Base-by-base conservation (phyloP, 768 basidiomycete genomes). In the Chalciporus pseudorubinellus region DNA sequence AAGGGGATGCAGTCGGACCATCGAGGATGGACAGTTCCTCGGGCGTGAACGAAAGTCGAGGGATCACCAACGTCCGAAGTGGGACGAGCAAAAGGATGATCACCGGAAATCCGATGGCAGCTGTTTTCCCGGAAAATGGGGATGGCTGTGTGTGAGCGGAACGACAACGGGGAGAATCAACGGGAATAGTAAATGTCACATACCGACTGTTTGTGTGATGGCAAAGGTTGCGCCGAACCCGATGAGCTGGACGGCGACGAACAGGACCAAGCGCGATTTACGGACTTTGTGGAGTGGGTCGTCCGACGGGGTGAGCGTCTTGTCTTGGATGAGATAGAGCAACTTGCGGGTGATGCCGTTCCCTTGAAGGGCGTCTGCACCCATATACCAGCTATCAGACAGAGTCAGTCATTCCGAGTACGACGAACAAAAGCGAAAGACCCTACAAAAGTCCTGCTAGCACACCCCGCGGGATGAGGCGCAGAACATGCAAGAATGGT, bases 221-320 rank as follows among this genome's bases (percentile, higher is more conserved):
- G 90, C 89, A 66, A 95, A 92, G 0, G 93, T 93, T 3, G 84
- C 84, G 0, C 86, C 92, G 59, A 97, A 98, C 3, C 86, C 91
- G 7, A 86, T 57, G 28, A 95, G 78, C 66, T 97, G 89, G 31
- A 95, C 74, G 14, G 70, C 67, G 5, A 92, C 68, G 67, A 91
- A 97, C 11, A 90, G 66, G 24, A 85, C 49, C 43, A 95, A 80
- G 24, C 88, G 76, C 0, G 83, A 84, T 61, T 81, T 87, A 54
- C 89, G 81, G 34, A 97, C 90, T 60, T 74, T 76, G 16, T 74
- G 77, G 3, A 95, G 77, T 0, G 92, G 92, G n/a, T 95, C 88
- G 50, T 77, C 59, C 2, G 67, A 60, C 2, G 83, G 74, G 0
- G 83, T 89, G 48, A 90, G 71, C 1, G 73, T 67, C 29, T 72